These are phyloP conservation scores for Echites panduratus DNA, from an alignment of 257 asterid genomes.

Conservation along the genomic window DNA sequence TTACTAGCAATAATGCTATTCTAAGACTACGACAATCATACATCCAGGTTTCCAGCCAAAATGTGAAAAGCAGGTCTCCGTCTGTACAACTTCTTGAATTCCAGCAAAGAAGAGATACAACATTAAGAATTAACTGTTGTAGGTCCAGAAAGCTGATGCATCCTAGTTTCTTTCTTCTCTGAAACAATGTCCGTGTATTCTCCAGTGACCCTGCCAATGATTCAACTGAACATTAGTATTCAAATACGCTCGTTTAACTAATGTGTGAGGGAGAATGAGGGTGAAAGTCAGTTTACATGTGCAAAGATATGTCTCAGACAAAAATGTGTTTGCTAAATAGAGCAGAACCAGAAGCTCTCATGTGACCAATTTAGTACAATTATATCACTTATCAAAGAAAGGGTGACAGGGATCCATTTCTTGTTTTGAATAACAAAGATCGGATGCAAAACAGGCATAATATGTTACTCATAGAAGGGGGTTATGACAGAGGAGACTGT, in stretches of 20 bases:
- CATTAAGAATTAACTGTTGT: neutral
- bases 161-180: neutral
- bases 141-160: neutral
- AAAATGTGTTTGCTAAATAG: neutral
- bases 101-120: neutral
- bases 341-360: neutral
- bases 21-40: too few species aligned
- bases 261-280: neutral
- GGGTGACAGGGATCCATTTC: too few species aligned
- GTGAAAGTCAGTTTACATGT: neutral
- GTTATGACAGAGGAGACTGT: too few species aligned
- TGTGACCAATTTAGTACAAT: neutral
- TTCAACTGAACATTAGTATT: neutral
- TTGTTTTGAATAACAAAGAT: neutral
- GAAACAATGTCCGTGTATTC: conserved; percentile 53
- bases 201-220: conserved; percentile 57
- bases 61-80: neutral
- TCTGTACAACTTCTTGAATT: neutral
- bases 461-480: neutral
- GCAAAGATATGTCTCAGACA: neutral
- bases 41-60: neutral
- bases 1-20: too few species aligned
- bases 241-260: neutral
- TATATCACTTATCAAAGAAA: neutral
- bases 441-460: neutral